These are phyloP conservation scores for Fraxinus excelsior DNA, from an alignment of 257 asterid genomes.

Conservation along the genomic window DNA sequence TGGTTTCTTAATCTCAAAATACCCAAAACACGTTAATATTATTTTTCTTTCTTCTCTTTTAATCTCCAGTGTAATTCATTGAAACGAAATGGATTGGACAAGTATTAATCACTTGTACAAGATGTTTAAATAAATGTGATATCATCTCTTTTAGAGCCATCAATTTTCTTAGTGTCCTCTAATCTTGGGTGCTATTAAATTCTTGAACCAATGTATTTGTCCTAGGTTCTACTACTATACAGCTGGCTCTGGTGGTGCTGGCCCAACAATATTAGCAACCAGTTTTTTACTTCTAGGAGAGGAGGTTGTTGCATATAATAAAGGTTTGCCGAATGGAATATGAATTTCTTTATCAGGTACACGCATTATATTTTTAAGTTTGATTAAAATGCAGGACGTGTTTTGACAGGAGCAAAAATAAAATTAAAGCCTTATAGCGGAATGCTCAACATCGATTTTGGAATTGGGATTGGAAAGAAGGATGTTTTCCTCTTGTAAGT, in stretches of 20 bases:
- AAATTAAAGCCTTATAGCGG: slow-evolving; percentile 89
- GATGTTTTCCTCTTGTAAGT: slow-evolving; percentile 91
- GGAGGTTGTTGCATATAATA: slow-evolving; percentile 86
- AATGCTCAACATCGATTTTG: slow-evolving; percentile 89
- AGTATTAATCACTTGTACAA: background rate
- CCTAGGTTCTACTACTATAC: slow-evolving; percentile 89
- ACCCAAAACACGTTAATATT: background rate
- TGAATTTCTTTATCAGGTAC: background rate
- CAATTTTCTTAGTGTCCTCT: background rate
- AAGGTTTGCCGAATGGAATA: slow-evolving; percentile 52
- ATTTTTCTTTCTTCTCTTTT: background rate
- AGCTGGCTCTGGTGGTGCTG: slow-evolving; percentile 99
- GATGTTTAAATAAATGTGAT: background rate
- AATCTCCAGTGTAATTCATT: background rate
- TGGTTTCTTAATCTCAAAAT: background rate
- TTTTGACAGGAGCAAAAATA: slow-evolving; percentile 63
- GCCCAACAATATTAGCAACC: slow-evolving; percentile 90
- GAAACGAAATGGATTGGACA: background rate
- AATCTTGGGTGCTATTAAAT: background rate
- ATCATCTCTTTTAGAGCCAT: background rate
- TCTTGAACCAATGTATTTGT: slow-evolving; percentile 24
- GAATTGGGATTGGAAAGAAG: slow-evolving; percentile 73
- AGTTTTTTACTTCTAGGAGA: slow-evolving; percentile 97
- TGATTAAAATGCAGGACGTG: slow-evolving; percentile 17
- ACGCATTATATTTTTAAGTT: background rate